Evolutionary conservation across 805 yeast genomes (phyloP), one percentile per base, ranked within the genome.

Genomic region (Metschnikowia baotianmanensis): DNA sequence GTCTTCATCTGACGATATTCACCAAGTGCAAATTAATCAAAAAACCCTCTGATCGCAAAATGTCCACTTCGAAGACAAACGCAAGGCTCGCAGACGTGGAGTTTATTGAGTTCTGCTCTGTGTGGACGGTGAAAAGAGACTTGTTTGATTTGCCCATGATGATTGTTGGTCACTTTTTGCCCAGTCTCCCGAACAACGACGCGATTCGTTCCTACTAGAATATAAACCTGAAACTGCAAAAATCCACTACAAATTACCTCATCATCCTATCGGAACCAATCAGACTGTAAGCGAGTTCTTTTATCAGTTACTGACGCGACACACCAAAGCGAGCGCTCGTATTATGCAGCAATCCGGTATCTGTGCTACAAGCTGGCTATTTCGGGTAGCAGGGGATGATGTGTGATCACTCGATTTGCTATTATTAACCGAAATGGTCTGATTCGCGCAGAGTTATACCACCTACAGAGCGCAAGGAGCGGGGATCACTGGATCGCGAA

Each of bases 81-180:
- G 51, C 56, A 13, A 40, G 46, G 33, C 36, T 52, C 38, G 31
- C 36, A 21, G 37, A 38, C 12, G 40, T 31, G 9, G 66, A 57
- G 12, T 65, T 40, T 40, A 73, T 82, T 18, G 78, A 78, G 45
- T 85, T 89, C 52, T 82, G 89, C 28, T 80, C 87, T 30, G 86
- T 86, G 12, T 84, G 93, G 89, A 86, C 95, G 0, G 87, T 86
- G 12, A 84, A 84, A 50, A 67, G 93, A 50, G 95, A 86, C 62
- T 78, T 82, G 34, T 86, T 85, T 62, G 91, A 85, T 61, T 78
- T 86, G 34, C 95, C 96, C 6, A 80, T 86, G 86, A 67, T 86
- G 55, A 79, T 86, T 15, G 82, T 85, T 32, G 95, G 95, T 0
- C 91, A 86, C 56, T 83, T 85, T 53, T 57, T 85, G 31, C 93